These are phyloP conservation scores for Exophiala calicioides DNA, from an alignment of 2,329 filamentous ascomycete species.

Conservation along the genomic window DNA sequence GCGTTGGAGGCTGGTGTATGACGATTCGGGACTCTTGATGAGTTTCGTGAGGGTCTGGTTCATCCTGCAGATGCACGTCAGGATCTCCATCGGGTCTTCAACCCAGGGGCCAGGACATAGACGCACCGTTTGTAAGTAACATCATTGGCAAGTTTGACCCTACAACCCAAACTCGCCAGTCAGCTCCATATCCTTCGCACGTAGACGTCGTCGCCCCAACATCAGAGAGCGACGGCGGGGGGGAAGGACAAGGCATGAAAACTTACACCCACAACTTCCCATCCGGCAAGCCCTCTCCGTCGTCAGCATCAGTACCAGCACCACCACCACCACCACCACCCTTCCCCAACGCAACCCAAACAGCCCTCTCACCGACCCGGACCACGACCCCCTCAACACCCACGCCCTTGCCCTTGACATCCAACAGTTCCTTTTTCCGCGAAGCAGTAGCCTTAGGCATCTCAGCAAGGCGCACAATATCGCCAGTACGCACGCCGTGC, in stretches of 20 bases:
- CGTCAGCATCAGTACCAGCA: constrained; percentile 45
- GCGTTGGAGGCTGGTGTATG: constrained; percentile 58
- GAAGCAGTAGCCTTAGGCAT: constrained; percentile 37
- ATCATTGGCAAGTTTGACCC: constrained; percentile 67
- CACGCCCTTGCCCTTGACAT: constrained; percentile 37
- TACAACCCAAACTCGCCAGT: constrained; percentile 41
- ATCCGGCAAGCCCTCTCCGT: constrained; percentile 52
- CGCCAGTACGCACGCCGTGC: constrained; percentile 51
- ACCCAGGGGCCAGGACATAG: constrained; percentile 18
- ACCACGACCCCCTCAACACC: constrained; percentile 51
- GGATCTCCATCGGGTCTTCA: constrained; percentile 2
- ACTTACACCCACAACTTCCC: constrained; percentile 66
- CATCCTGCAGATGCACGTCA: constrained; percentile 52
- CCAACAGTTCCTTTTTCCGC: constrained; percentile 37
- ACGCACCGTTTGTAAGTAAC: constrained; percentile 63
- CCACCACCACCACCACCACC: constrained; percentile 42
- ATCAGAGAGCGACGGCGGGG: background rate
- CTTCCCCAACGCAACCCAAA: constrained; percentile 49
- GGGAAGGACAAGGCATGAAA: constrained; percentile 2
- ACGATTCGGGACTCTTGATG: constrained; percentile 57
- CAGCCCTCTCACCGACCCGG: constrained; percentile 42
- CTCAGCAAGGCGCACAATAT: constrained; percentile 49
- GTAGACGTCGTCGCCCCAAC: too few species aligned
- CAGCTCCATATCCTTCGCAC: background rate
- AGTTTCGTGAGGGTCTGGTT: constrained; percentile 64